Evolutionary conservation across 1,139 yeast genomes (phyloP).

Genomic region (Petasospora fabianii): DNA sequence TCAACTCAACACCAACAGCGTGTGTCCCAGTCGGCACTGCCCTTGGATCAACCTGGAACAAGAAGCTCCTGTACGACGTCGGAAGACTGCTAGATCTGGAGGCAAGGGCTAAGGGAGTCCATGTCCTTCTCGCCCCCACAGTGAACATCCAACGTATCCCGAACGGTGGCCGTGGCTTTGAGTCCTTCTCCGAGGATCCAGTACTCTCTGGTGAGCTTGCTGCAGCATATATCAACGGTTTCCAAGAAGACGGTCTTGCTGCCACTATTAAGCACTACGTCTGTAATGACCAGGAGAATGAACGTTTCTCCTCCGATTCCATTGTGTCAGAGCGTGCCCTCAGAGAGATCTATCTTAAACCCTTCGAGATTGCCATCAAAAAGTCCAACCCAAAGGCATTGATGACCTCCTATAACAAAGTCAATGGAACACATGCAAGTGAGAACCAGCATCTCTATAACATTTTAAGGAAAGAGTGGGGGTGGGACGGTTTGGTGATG

Average conservation of each 20-base stretch:
- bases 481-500: slow-evolving; percentile 51
- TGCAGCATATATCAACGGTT: slow-evolving; percentile 46
- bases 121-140: slow-evolving; percentile 55
- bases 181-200: slow-evolving; percentile 59
- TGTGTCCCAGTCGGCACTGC: slow-evolving; percentile 47
- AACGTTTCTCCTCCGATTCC: slow-evolving; percentile 44
- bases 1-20: slow-evolving; percentile 42
- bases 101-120: slow-evolving; percentile 51
- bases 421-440: slow-evolving; percentile 52
- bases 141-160: slow-evolving; percentile 52
- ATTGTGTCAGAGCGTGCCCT: slow-evolving; percentile 51
- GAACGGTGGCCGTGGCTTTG: slow-evolving; percentile 59
- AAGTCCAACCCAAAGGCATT: slow-evolving; percentile 46
- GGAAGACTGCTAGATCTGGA: slow-evolving; percentile 47
- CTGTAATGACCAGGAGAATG: slow-evolving; percentile 56
- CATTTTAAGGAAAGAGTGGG: slow-evolving; percentile 51
- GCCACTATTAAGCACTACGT: slow-evolving; percentile 58
- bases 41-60: slow-evolving; percentile 31
- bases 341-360: slow-evolving; percentile 54
- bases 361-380: slow-evolving; percentile 53
- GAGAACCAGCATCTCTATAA: slow-evolving; percentile 39
- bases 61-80: slow-evolving; percentile 36
- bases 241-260: slow-evolving; percentile 46
- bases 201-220: slow-evolving; percentile 49
- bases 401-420: slow-evolving; percentile 57